Evolutionary conservation across 345 rosid species (phyloP).

Genomic region (Moricandia arvensis): DNA sequence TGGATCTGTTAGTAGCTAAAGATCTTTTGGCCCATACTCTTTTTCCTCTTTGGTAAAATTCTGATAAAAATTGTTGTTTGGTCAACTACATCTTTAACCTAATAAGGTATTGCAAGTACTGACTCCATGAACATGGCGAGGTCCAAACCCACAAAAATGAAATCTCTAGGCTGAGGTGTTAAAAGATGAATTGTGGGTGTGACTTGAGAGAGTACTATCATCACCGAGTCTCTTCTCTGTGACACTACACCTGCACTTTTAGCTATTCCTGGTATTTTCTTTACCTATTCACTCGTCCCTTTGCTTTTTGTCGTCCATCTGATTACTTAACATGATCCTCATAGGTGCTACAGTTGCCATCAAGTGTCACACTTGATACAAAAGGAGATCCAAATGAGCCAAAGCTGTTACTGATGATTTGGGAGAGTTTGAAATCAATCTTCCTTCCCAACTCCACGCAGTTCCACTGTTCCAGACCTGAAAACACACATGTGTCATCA

Average conservation of each 20-base stretch:
- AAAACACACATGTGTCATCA: slow-evolving; percentile 31
- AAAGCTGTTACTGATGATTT: slow-evolving; percentile 33
- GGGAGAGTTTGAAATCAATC: slow-evolving; percentile 40
- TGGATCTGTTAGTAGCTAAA: too few species aligned
- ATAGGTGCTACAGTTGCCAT: slow-evolving; percentile 40
- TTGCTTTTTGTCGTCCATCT: background rate
- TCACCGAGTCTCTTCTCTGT: slow-evolving; percentile 36
- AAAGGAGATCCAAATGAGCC: slow-evolving; percentile 25
- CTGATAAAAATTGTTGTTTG: too few species aligned
- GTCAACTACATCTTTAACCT: too few species aligned
- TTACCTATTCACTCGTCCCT: background rate
- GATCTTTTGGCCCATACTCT: too few species aligned
- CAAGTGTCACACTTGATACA: slow-evolving; percentile 27
- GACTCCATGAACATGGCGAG: too few species aligned
- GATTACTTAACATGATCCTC: background rate
- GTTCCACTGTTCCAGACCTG: slow-evolving; percentile 27
- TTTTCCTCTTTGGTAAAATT: too few species aligned
- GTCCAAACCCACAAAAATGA: too few species aligned
- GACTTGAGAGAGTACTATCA: too few species aligned
- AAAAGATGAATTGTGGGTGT: too few species aligned
- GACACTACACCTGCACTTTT: slow-evolving; percentile 16
- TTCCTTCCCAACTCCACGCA: slow-evolving; percentile 39
- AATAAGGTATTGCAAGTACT: too few species aligned
- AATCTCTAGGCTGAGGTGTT: too few species aligned
- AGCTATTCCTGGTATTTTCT: slow-evolving; percentile 31